Evolutionary conservation across 768 basidiomycete genomes (phyloP).

Genomic region (Tricholoma hemisulphureum): DNA sequence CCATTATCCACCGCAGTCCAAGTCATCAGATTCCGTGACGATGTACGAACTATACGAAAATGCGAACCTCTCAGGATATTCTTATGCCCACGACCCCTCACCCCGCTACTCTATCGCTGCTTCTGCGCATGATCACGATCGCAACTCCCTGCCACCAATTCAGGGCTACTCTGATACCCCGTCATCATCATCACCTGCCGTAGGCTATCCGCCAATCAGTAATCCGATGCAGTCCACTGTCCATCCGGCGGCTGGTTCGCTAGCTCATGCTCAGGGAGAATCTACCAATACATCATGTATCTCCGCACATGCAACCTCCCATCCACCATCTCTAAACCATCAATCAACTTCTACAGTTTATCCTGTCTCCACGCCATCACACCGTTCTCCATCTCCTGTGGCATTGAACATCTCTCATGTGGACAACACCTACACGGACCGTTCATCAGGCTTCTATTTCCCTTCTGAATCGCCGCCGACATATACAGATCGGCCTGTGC

Average conservation of each 20-base stretch:
- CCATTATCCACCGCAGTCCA: constrained; percentile 22
- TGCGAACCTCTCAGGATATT: constrained; percentile 13
- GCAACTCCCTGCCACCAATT: background rate
- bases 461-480: background rate
- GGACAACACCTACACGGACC: background rate
- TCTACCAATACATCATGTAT: background rate
- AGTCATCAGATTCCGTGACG: constrained; percentile 32
- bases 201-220: background rate
- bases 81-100: constrained; percentile 8
- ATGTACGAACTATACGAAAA: constrained; percentile 44
- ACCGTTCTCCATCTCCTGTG: background rate
- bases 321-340: background rate
- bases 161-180: background rate
- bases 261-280: background rate
- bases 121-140: background rate
- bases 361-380: background rate
- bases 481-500: background rate
- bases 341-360: background rate
- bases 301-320: background rate
- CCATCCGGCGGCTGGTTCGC: background rate
- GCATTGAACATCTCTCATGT: background rate
- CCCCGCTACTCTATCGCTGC: background rate
- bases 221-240: background rate
- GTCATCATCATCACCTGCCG: background rate
- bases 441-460: background rate